phyloP scores from a whole-genome alignment of 345 rosid genomes.

The Citrus sp. region DNA sequence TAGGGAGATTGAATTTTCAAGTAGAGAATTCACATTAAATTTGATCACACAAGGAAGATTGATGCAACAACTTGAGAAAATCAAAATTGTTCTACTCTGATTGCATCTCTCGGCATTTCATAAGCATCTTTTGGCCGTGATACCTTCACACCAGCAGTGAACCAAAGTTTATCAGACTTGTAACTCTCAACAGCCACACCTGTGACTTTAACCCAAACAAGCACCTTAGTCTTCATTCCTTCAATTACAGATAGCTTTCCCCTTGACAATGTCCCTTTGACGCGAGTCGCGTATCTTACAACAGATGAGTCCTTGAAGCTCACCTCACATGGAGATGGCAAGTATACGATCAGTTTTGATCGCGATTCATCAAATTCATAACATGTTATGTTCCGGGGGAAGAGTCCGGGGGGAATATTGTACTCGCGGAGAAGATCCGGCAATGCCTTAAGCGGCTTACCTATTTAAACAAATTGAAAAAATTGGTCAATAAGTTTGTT shows the following conservation, averaged over 20 bases:
- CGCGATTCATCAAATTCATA: conserved; percentile 32
- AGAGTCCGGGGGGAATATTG: conserved; percentile 33
- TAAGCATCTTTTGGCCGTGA: conserved; percentile 30
- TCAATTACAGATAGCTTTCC: conserved; percentile 33
- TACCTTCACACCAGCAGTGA: conserved; percentile 36
- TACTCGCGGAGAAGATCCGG: conserved; percentile 34
- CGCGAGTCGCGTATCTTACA: conserved; percentile 24
- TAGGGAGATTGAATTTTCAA: too few species aligned
- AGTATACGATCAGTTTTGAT: conserved; percentile 23
- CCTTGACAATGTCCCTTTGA: conserved; percentile 27
- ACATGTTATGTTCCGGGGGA: conserved; percentile 32
- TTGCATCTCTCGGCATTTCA: conserved; percentile 22
- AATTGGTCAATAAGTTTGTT: neutral
- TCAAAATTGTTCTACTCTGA: conserved; percentile 30
- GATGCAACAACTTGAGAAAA: neutral
- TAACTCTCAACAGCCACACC: conserved; percentile 29
- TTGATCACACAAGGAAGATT: too few species aligned
- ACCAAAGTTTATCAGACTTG: conserved; percentile 37
- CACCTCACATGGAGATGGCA: conserved; percentile 29
- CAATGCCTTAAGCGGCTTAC: conserved; percentile 28
- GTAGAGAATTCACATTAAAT: neutral
- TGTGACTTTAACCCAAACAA: conserved; percentile 41
- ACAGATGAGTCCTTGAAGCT: conserved; percentile 38
- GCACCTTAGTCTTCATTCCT: conserved; percentile 43
- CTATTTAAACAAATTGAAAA: neutral